A percentile compares a stretch with the other conserved stretches of the same genome.
These are phyloP conservation scores for Lagenidium giganteum DNA, from an alignment of 352 stramenopile genomes.

Conservation along the genomic window DNA sequence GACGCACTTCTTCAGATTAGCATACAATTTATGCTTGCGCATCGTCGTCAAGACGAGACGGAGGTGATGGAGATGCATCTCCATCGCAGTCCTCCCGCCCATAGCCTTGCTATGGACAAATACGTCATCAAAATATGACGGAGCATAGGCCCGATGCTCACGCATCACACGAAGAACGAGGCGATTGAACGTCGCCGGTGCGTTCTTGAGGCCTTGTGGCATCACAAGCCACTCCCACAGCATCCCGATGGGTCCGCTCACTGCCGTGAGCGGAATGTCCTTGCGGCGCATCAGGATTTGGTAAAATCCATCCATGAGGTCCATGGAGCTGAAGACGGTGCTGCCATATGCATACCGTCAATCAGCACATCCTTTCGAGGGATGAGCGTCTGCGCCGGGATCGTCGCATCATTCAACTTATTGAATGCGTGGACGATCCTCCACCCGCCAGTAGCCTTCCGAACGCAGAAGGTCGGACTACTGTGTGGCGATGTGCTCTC, in stretches of 20 bases:
- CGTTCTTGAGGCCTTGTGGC: constrained; percentile 17
- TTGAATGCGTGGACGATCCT: no score
- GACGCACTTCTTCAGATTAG: constrained; percentile 24
- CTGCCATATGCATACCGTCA: no score
- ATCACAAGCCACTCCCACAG: constrained; percentile 22
- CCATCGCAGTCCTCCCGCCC: constrained; percentile 5
- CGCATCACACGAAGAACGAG: constrained; percentile 13
- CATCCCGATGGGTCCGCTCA: constrained; percentile 17
- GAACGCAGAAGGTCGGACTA: no score
- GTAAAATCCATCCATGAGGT: no score
- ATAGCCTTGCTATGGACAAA: constrained; percentile 18
- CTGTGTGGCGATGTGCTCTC: no score
- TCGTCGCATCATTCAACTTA: no score
- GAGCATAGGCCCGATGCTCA: constrained; percentile 5
- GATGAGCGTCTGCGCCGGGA: no score
- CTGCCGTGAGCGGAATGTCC: no score
- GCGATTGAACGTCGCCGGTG: constrained; percentile 21
- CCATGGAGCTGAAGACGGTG: no score
- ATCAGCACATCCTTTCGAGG: no score
- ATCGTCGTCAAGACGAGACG: constrained; percentile 10
- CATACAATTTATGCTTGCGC: constrained; percentile 19
- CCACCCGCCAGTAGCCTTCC: no score
- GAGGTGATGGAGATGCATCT: constrained; percentile 12
- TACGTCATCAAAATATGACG: constrained; percentile 24
- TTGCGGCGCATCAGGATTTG: no score